Base-by-base conservation (phyloP, 2,329 filamentous ascomycete genomes). In the Claviceps sp. region DNA sequence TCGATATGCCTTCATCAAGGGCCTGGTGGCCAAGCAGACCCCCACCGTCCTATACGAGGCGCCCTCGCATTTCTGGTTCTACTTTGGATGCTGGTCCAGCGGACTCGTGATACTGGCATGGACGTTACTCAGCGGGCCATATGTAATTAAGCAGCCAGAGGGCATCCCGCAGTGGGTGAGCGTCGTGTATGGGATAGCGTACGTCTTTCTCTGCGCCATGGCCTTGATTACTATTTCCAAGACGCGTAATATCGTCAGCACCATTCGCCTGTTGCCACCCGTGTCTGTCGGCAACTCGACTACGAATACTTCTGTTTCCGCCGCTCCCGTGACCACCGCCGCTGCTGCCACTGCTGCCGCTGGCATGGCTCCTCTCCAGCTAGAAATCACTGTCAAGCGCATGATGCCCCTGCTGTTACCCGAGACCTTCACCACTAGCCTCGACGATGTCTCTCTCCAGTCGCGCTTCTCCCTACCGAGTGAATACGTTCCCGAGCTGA, bases 41-140 rank as follows among this genome's bases (percentile, higher is more conserved):
- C 72, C 77, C 5, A 80, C 83, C 7, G 65, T 77, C 3, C 71
- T 88, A 44, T 88, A 85, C 69, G 72, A 82, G 59, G 76, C 77
- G 1, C 79, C 80, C 14, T 80, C 80, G 1, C 82, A 86, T 59
- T 76, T 76, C 52, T 73, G 74, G 66, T 84, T 82, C 64, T 74
- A 83, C 55, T 61, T 78, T 57, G 76, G 78, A 45, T 79, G 78
- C 61, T 82, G 82, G 64, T 64, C 68, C 14, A 74, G 78, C 26
- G 76, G 76, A 2, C 54, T 71, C 22, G 76, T 60, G 7, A 63
- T 70, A 34, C 53, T 70, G 17, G 52, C 57, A 0, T 70, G 67
- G 67, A 66, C 66, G 4, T 57, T 53, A 9, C 53, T 68, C 48
- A 69, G 67, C 16, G 66, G 63, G 8, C 64, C 63, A 8, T 53